Percentiles rank a stretch among this genome's conserved stretches.
phyloP scores from a whole-genome alignment of 1,139 yeast genomes.

The Keqinozyma sinolaborantium region DNA sequence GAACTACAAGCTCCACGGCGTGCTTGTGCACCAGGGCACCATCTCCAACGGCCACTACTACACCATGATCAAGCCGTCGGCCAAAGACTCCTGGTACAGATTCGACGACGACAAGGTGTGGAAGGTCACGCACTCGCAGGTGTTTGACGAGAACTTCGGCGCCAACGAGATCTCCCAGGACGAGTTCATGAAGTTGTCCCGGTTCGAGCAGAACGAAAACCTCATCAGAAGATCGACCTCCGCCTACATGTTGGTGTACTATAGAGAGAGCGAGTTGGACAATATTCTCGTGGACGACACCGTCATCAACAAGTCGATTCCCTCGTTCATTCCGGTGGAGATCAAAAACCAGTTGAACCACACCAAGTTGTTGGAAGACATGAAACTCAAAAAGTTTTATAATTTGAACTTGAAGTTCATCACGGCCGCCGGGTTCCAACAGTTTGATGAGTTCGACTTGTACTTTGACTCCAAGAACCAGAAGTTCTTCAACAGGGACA shows the following conservation, averaged over 20 bases:
- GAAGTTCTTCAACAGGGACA: conserved; percentile 44
- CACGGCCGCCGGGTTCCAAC: conserved; percentile 47
- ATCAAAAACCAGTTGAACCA: conserved; percentile 63
- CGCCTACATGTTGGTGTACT: conserved; percentile 95
- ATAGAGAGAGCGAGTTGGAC: conserved; percentile 59
- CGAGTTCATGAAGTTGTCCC: conserved; percentile 46
- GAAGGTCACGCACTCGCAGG: conserved; percentile 79
- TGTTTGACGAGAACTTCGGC: conserved; percentile 90
- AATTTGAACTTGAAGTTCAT: conserved; percentile 61
- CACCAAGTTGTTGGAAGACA: conserved; percentile 56
- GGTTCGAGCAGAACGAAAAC: conserved; percentile 61
- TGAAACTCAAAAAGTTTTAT: conserved; percentile 75
- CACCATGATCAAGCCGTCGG: conserved; percentile 82
- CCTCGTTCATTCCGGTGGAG: conserved; percentile 64
- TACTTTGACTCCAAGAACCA: conserved; percentile 55
- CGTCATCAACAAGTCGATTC: conserved; percentile 45
- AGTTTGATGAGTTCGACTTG: conserved; percentile 73
- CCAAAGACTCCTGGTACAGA: conserved; percentile 71
- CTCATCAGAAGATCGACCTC: conserved; percentile 78
- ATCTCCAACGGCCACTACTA: conserved; percentile 95
- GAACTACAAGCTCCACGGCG: conserved; percentile 86
- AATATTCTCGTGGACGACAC: conserved; percentile 59
- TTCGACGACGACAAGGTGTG: conserved; percentile 96
- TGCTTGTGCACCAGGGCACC: conserved; percentile 93
- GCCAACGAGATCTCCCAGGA: conserved; percentile 55